phyloP scores from a whole-genome alignment of 352 stramenopile genomes.

The Phytophthora sojae region DNA sequence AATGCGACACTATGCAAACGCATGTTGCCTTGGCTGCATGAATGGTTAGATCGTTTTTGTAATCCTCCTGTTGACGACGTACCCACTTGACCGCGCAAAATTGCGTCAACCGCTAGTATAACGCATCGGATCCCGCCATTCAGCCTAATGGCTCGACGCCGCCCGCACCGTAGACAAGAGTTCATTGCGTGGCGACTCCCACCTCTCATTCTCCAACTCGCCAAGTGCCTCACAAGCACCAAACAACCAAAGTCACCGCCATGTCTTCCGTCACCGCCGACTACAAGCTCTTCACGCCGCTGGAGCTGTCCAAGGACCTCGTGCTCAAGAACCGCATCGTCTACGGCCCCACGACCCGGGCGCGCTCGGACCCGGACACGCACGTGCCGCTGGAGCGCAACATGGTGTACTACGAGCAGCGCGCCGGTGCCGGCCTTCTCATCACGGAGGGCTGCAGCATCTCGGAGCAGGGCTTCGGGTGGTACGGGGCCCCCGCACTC shows the following conservation, averaged over 20 bases:
- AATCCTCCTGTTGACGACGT: background rate
- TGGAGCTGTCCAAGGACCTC: conserved; percentile 1
- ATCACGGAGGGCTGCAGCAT: conserved; percentile 10
- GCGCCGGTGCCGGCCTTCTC: conserved; percentile 5
- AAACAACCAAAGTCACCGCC: background rate
- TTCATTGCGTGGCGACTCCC: too few relatives aligned
- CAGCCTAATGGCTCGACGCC: background rate
- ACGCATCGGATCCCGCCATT: background rate
- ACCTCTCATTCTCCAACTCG: background rate
- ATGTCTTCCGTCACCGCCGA: conserved; percentile 3
- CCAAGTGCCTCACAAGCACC: background rate
- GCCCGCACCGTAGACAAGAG: background rate
- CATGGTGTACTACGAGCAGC: conserved; percentile 12
- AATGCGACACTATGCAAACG: too few relatives aligned
- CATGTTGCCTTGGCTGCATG: too few relatives aligned
- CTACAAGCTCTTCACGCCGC: conserved; percentile 14
- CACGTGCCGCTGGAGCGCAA: conserved; percentile 11
- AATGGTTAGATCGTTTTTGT: background rate
- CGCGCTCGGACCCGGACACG: conserved; percentile 1
- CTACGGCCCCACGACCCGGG: conserved; percentile 3
- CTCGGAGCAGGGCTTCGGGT: conserved; percentile 10
- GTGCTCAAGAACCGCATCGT: conserved; percentile 18
- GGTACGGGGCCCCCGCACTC: conserved; percentile 6
- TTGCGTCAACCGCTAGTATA: background rate
- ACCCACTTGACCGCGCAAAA: background rate